Conservation (phyloP, 805 yeast genomes). For the Hanseniaspora vineae region DNA sequence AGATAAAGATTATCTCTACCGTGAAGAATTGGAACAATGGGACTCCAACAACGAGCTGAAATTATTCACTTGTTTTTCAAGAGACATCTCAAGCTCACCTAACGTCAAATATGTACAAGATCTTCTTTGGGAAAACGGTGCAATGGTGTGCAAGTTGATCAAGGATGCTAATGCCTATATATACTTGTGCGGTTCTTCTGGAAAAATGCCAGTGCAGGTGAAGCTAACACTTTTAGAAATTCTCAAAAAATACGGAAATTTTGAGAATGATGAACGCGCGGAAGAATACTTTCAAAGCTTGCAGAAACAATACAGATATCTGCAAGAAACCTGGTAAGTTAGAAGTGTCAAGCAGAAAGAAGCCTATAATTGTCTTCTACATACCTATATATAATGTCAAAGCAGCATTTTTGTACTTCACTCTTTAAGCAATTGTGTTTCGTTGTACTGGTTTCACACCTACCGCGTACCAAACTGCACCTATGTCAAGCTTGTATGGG, state of each 20-base stretch:
- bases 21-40: constrained; percentile 36
- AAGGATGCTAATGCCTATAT: constrained; percentile 44
- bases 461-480: constrained; percentile 51
- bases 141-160: constrained; percentile 38
- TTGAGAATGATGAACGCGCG: constrained; percentile 31
- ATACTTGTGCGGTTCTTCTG: constrained; percentile 86
- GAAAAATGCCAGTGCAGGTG: constrained; percentile 86
- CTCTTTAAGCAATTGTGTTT: background rate
- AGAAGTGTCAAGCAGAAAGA: too few species aligned
- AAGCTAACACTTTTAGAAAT: constrained; percentile 64
- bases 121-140: constrained; percentile 38
- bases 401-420: too few species aligned
- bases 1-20: constrained; percentile 57
- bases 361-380: too few species aligned
- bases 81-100: constrained; percentile 28
- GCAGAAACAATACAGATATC: constrained; percentile 54
- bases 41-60: constrained; percentile 24
- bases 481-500: constrained; percentile 54
- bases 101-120: constrained; percentile 69
- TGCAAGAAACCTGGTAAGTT: constrained; percentile 80
- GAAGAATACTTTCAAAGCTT: constrained; percentile 38
- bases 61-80: constrained; percentile 35
- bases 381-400: background rate
- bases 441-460: constrained; percentile 29
- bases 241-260: constrained; percentile 31